Evolutionary conservation across 1,284 basidiomycete species (phyloP).

Genomic region (Athelia psychrophila): DNA sequence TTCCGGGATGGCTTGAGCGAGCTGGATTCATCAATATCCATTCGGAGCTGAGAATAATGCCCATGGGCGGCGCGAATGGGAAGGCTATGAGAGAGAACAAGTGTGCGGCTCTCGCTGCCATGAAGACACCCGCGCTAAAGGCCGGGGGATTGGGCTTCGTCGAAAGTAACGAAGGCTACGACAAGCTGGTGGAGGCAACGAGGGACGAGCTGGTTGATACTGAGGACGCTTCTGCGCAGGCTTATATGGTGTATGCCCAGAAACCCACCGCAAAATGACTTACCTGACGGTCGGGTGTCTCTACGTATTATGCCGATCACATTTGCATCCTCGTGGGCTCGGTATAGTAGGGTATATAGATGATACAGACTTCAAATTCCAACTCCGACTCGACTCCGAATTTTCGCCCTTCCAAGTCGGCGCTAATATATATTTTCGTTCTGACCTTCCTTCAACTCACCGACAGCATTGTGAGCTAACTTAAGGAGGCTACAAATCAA

Average conservation of each 20-base stretch:
- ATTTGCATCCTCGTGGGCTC: no score
- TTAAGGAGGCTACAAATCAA: no score
- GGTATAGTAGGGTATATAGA: no score
- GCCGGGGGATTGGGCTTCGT: not conserved
- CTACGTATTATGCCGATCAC: no score
- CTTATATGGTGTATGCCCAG: not conserved
- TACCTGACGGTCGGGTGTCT: no score
- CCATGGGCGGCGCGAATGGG: not conserved
- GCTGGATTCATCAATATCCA: constrained; percentile 19
- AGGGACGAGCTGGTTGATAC: not conserved
- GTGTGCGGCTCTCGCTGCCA: not conserved
- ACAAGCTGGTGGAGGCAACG: not conserved
- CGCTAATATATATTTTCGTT: no score
- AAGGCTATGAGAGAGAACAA: not conserved
- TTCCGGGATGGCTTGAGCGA: constrained; percentile 16
- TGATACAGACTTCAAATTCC: no score
- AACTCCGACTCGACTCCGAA: no score
- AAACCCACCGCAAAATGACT: no score
- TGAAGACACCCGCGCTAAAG: not conserved
- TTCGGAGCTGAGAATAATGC: constrained; percentile 4
- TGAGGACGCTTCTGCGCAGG: not conserved
- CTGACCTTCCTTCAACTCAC: no score
- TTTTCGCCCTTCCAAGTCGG: no score
- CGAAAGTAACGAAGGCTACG: not conserved
- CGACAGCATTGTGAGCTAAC: no score